Evolutionary conservation across 1,139 yeast genomes (phyloP), one percentile per base, ranked within the genome.

Genomic region (Zygoascus sp.): DNA sequence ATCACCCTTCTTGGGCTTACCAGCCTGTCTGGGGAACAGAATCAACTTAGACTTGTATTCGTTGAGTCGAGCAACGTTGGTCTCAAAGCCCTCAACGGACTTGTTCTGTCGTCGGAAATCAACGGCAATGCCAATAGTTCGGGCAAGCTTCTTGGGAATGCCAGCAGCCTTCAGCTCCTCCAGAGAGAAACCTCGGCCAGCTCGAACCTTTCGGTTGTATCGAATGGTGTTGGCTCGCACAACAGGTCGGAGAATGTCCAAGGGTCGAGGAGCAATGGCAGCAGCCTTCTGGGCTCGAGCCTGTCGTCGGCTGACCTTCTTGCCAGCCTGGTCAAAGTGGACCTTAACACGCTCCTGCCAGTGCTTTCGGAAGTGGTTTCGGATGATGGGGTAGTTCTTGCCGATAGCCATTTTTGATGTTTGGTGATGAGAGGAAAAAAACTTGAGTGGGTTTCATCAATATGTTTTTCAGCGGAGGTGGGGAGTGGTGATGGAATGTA

Each of bases 71-170:
- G 81, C 86, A 68, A 92, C 97, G 77, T 92, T 92, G 68, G 81
- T 77, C 71, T 90, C 95, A 66, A 89, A 87, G 66, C 87, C 90
- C 79, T 90, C 98, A 68, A 86, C 87, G 66, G 92, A 83, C 80
- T 87, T 89, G 96, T 92, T 94, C 74, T 85, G 95, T 80, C 98
- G 92, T 81, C 98, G 92, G 94, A 87, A 96, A 81, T 92, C 98
- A 69, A 92, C 98, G 65, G 98, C 87, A 68, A 92, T 87, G 75
- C 98, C 98, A 69, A 92, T 76, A 70, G 97, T 84, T 83, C 95
- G 88, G 70, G 98, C 98, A 79, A 88, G 87, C 74, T 89, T 86
- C 67, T 95, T 80, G 68, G 95, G 76, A 68, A 88, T 81, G 69
- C 96, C 96, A 71, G 88, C 97, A 72, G 97, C 97, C 83, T 92